Conservation (phyloP, 73 alveolate genomes). For the Paramecium primaurelia region DNA sequence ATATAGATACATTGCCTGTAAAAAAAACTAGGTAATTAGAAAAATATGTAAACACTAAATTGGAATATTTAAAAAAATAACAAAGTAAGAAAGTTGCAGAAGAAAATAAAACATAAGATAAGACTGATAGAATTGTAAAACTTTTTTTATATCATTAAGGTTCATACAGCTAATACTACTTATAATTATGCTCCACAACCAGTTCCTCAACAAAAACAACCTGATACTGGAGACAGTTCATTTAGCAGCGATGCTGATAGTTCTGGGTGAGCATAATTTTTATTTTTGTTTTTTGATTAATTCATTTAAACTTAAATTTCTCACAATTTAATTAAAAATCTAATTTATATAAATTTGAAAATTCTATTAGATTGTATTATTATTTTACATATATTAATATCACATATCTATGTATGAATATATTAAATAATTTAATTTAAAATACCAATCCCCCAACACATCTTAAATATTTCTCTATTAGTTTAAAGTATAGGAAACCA, state of each 20-base stretch:
- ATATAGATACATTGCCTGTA: conserved; percentile 54
- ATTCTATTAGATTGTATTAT: neutral
- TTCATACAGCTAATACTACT: neutral
- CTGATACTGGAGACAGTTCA: conserved; percentile 48
- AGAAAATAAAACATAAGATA: neutral
- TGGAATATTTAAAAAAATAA: neutral
- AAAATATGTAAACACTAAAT: conserved; percentile 43
- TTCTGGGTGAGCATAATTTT: conserved; percentile 2
- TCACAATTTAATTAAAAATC: neutral
- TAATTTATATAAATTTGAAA: neutral
- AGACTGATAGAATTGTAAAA: conserved; percentile 12
- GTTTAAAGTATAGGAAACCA: too few species aligned
- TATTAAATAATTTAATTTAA: neutral
- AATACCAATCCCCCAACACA: too few species aligned
- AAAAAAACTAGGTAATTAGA: conserved; percentile 56
- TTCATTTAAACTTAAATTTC: neutral
- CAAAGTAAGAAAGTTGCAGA: neutral
- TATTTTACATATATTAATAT: neutral
- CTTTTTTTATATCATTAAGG: neutral
- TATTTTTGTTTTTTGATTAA: neutral
- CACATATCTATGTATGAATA: neutral
- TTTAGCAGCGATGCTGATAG: conserved; percentile 40
- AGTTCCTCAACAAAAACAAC: neutral
- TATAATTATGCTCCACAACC: conserved; percentile 29
- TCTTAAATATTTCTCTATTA: too few species aligned